Conservation (phyloP, 257 asterid species). For the Petunia secreta region DNA sequence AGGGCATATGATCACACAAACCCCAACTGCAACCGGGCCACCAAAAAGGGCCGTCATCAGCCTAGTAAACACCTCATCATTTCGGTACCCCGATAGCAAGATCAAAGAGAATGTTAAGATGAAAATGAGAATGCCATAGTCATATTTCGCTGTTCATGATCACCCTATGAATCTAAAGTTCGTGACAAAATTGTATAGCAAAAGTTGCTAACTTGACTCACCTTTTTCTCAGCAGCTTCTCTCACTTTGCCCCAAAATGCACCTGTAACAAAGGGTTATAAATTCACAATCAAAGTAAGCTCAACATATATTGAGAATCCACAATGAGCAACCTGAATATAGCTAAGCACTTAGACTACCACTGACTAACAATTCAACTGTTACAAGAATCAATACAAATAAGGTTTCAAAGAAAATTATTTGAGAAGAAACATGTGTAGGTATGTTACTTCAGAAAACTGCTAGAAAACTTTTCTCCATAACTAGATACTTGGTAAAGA, state of each 20-base stretch:
- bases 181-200: not conserved
- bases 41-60: too few species aligned
- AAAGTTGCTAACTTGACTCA: not conserved
- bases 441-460: slow-evolving; percentile 2
- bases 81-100: too few species aligned
- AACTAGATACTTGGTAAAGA: not conserved
- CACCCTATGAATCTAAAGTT: too few species aligned
- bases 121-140: too few species aligned
- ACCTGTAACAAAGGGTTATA: slow-evolving; percentile 17
- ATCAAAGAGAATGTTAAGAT: too few species aligned
- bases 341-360: not conserved
- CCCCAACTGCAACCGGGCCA: too few species aligned
- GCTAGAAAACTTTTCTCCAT: not conserved
- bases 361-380: too few species aligned
- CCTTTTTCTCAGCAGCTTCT: slow-evolving; percentile 28
- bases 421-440: not conserved
- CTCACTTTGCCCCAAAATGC: slow-evolving; percentile 24
- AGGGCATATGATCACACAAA: too few species aligned
- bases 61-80: too few species aligned
- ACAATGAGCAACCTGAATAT: not conserved
- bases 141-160: not conserved
- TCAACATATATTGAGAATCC: not conserved
- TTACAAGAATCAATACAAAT: not conserved
- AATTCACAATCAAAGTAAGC: not conserved
- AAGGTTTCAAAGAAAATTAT: not conserved